Conservation (phyloP, 1,284 basidiomycete genomes). For the Trametes pubescens region DNA sequence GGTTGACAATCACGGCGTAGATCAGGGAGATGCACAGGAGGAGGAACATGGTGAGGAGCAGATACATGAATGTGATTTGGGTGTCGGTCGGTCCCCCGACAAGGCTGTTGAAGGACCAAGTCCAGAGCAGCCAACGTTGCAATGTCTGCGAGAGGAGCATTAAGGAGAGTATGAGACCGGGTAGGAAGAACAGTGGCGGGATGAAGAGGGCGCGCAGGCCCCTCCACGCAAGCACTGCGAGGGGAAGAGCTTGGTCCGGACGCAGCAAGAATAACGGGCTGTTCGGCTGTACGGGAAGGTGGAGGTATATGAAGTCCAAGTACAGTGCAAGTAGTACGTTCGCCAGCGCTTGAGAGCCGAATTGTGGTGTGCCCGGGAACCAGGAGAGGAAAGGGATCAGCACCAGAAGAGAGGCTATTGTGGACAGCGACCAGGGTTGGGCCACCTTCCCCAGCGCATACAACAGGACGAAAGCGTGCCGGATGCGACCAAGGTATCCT, state of each 20-base stretch:
- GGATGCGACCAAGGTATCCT: neutral
- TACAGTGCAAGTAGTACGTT: conserved; percentile 50
- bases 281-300: conserved; percentile 48
- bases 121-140: conserved; percentile 43
- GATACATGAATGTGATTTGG: conserved; percentile 49
- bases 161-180: conserved; percentile 51
- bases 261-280: conserved; percentile 54
- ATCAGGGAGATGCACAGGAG: conserved; percentile 45
- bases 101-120: neutral
- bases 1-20: conserved; percentile 36
- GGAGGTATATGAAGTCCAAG: conserved; percentile 52
- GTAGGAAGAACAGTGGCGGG: conserved; percentile 57
- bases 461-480: neutral
- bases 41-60: conserved; percentile 48
- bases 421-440: conserved; percentile 35
- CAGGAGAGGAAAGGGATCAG: conserved; percentile 44
- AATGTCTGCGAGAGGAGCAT: conserved; percentile 54
- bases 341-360: conserved; percentile 48
- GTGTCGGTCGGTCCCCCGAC: conserved; percentile 53
- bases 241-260: conserved; percentile 48
- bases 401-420: conserved; percentile 44
- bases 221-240: conserved; percentile 51
- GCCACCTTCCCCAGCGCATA: conserved; percentile 43
- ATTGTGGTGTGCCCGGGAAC: conserved; percentile 47
- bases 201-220: conserved; percentile 48